Percentiles rank a stretch among this genome's conserved stretches.
These are phyloP conservation scores for Saturnispora sekii DNA, from an alignment of 805 yeast genomes.

Conservation along the genomic window DNA sequence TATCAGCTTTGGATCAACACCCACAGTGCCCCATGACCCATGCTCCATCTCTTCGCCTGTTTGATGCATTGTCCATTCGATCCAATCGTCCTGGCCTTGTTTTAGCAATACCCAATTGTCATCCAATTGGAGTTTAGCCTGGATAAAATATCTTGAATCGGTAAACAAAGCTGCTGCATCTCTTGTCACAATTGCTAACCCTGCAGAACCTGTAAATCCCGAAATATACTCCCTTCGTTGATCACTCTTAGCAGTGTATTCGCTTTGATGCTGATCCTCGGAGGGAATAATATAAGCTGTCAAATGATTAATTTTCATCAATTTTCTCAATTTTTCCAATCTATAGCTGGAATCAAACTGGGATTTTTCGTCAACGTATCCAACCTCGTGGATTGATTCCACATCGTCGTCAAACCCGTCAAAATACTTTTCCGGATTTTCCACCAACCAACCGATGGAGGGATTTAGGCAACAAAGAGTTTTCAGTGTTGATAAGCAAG, in stretches of 20 bases:
- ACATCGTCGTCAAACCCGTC: too few species aligned
- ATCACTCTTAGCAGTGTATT: slow-evolving; percentile 75
- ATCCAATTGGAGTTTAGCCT: slow-evolving; percentile 79
- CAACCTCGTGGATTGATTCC: neutral
- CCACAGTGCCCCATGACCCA: slow-evolving; percentile 35
- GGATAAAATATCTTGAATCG: slow-evolving; percentile 90
- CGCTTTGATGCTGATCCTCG: slow-evolving; percentile 91
- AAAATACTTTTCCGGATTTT: too few species aligned
- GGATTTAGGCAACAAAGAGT: slow-evolving; percentile 4
- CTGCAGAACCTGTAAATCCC: slow-evolving; percentile 91
- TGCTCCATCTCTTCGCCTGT: slow-evolving; percentile 21
- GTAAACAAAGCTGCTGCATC: slow-evolving; percentile 73
- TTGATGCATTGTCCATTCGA: slow-evolving; percentile 58
- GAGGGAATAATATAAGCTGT: slow-evolving; percentile 53
- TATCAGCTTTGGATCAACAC: slow-evolving; percentile 76
- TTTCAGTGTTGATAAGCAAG: slow-evolving; percentile 9
- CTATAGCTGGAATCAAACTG: slow-evolving; percentile 28
- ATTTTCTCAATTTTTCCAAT: slow-evolving; percentile 30
- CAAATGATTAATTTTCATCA: slow-evolving; percentile 32
- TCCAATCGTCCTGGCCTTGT: slow-evolving; percentile 83
- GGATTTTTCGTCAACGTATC: neutral
- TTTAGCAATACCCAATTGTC: slow-evolving; percentile 69
- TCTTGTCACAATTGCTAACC: slow-evolving; percentile 73
- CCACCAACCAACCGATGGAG: too few species aligned
- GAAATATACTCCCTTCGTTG: slow-evolving; percentile 75